Evolutionary conservation across 768 basidiomycete genomes (phyloP).

Genomic region (Tylopilus rubrobrunneus): DNA sequence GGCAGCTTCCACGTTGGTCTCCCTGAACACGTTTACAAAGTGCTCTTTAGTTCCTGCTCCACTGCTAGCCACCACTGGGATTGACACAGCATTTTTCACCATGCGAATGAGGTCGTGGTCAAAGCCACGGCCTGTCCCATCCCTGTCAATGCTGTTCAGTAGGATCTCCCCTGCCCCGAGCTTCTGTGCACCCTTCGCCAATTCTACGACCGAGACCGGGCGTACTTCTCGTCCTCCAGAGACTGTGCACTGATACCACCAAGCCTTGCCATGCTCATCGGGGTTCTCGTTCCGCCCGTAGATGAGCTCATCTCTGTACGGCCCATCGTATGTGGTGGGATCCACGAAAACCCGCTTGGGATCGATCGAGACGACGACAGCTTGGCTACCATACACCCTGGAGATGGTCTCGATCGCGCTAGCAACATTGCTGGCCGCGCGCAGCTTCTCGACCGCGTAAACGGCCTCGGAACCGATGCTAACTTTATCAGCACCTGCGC

Average conservation of each 20-base stretch:
- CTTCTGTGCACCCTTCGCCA: slow-evolving; percentile 85
- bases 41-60: slow-evolving; percentile 83
- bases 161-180: slow-evolving; percentile 95
- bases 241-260: slow-evolving; percentile 99
- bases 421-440: slow-evolving; percentile 43
- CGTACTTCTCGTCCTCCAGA: slow-evolving; percentile 86
- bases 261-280: slow-evolving; percentile 67
- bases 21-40: slow-evolving; percentile 82
- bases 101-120: slow-evolving; percentile 79
- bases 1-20: slow-evolving; percentile 83
- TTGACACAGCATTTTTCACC: slow-evolving; percentile 70
- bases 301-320: slow-evolving; percentile 62
- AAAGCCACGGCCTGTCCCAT: slow-evolving; percentile 90
- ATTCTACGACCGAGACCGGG: slow-evolving; percentile 81
- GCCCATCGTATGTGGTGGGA: slow-evolving; percentile 57
- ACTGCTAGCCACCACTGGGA: slow-evolving; percentile 93
- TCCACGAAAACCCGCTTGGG: slow-evolving; percentile 84
- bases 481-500: slow-evolving; percentile 97
- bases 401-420: slow-evolving; percentile 95
- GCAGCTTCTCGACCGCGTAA: slow-evolving; percentile 83
- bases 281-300: slow-evolving; percentile 38
- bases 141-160: slow-evolving; percentile 94
- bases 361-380: slow-evolving; percentile 97
- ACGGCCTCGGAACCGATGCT: slow-evolving; percentile 97
- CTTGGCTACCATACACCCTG: slow-evolving; percentile 86